Evolutionary conservation across 164 flowering plant species (phyloP).

Genomic region (Tetracentron sinense): DNA sequence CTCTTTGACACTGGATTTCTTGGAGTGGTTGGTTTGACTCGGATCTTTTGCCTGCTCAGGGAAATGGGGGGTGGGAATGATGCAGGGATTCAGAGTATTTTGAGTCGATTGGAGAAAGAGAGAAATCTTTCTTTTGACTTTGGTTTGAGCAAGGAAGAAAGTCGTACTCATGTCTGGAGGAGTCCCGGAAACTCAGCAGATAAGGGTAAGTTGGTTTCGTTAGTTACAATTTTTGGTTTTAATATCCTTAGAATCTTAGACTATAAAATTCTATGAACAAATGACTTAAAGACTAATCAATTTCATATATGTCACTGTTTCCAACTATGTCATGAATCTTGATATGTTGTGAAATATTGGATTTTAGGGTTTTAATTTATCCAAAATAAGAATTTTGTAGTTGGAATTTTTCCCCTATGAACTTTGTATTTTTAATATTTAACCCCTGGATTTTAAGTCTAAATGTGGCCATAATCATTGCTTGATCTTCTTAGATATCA

Average conservation of each 20-base stretch:
- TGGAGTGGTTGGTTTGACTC: not conserved
- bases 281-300: no score
- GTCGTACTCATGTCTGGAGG: slow-evolving; percentile 3
- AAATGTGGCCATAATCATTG: not conserved
- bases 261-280: no score
- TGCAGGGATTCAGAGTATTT: slow-evolving; percentile 68
- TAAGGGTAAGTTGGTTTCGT: slow-evolving; percentile 21
- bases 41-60: slow-evolving; percentile 25
- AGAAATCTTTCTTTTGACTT: slow-evolving; percentile 44
- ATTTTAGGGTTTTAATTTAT: no score
- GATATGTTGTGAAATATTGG: no score
- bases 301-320: no score
- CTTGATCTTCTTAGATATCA: not conserved
- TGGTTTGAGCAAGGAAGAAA: slow-evolving; percentile 27
- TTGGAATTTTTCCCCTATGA: no score
- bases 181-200: slow-evolving; percentile 13
- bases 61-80: slow-evolving; percentile 34
- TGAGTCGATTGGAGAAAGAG: slow-evolving; percentile 70
- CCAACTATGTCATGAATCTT: no score
- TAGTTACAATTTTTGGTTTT: not conserved
- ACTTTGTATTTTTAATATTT: no score
- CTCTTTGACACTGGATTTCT: no score
- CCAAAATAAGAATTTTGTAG: no score
- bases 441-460: no score
- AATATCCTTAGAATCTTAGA: not conserved